Evolutionary conservation across 192 early-diverging fungal species (phyloP).

Genomic region (Rhizophagus prolifer): DNA sequence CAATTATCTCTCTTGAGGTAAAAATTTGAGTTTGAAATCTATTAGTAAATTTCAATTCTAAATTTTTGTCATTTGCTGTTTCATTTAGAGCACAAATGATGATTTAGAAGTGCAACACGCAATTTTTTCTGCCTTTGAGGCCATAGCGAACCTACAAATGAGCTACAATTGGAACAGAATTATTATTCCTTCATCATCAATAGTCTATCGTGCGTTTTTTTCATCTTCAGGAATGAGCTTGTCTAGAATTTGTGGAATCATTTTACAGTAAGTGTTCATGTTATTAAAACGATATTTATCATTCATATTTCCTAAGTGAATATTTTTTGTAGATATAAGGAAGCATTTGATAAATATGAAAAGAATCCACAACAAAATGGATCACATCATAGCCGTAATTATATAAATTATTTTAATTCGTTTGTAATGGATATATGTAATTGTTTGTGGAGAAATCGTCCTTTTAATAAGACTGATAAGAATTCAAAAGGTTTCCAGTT

Average conservation of each 20-base stretch:
- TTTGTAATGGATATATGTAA: conserved; percentile 56
- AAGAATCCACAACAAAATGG: conserved; percentile 28
- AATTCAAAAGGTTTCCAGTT: conserved; percentile 42
- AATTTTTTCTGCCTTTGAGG: conserved; percentile 50
- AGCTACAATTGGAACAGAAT: conserved; percentile 36
- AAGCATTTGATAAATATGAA: conserved; percentile 44
- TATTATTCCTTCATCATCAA: conserved; percentile 43
- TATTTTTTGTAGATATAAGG: conserved; percentile 32
- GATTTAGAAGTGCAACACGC: conserved; percentile 47
- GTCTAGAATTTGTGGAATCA: conserved; percentile 48
- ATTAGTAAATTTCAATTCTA: background rate
- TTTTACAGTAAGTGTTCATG: conserved; percentile 34
- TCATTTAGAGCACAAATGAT: conserved; percentile 36
- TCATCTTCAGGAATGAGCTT: conserved; percentile 47
- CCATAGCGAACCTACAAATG: conserved; percentile 33
- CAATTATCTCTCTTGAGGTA: conserved; percentile 37
- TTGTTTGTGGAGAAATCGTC: conserved; percentile 46
- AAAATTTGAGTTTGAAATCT: background rate
- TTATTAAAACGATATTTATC: background rate
- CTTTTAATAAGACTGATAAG: conserved; percentile 42
- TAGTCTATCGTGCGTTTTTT: conserved; percentile 48
- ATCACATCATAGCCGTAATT: conserved; percentile 35
- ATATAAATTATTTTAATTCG: conserved; percentile 52
- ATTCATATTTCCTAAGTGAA: background rate
- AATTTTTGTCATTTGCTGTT: background rate